Conservation (phyloP, 495 filamentous ascomycete species). For the Tetracladium marchalianum region DNA sequence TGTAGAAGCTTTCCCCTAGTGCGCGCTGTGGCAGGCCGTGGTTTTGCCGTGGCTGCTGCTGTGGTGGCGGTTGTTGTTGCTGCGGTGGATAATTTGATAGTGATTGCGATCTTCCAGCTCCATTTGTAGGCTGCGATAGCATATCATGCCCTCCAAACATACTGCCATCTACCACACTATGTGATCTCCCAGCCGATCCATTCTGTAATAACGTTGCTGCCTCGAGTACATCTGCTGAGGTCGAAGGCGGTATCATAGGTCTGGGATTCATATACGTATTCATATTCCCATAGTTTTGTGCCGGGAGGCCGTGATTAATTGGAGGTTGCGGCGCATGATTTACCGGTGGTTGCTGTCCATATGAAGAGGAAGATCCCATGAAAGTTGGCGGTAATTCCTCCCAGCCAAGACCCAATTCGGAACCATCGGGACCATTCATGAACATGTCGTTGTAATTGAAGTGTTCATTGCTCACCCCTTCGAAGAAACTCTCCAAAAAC, state of each 20-base stretch:
- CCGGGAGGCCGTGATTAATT: constrained; percentile 2
- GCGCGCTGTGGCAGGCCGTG: constrained; percentile 3
- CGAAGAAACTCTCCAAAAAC: constrained; percentile 54
- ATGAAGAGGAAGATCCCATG: constrained; percentile 51
- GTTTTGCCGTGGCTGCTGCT: not conserved
- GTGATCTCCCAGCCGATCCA: constrained; percentile 15
- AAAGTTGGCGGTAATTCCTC: constrained; percentile 49
- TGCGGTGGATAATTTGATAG: constrained; percentile 6
- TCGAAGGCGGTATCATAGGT: constrained; percentile 16
- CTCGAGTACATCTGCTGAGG: constrained; percentile 36
- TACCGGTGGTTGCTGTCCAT: constrained; percentile 35
- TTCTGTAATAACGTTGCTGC: constrained; percentile 25
- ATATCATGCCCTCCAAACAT: constrained; percentile 7
- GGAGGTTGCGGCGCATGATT: not conserved
- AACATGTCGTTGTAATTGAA: constrained; percentile 41
- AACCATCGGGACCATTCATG: constrained; percentile 27
- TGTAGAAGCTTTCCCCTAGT: no score
- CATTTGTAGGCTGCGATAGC: constrained; percentile 6
- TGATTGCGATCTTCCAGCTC: constrained; percentile 10
- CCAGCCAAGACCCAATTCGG: constrained; percentile 42
- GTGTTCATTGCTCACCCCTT: constrained; percentile 44
- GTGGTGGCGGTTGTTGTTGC: not conserved
- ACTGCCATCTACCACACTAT: constrained; percentile 5
- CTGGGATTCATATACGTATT: constrained; percentile 14
- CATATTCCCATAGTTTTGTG: constrained; percentile 11